Conservation (phyloP, 1,139 yeast genomes). For the Yamadazyma pseudoaaseri region DNA sequence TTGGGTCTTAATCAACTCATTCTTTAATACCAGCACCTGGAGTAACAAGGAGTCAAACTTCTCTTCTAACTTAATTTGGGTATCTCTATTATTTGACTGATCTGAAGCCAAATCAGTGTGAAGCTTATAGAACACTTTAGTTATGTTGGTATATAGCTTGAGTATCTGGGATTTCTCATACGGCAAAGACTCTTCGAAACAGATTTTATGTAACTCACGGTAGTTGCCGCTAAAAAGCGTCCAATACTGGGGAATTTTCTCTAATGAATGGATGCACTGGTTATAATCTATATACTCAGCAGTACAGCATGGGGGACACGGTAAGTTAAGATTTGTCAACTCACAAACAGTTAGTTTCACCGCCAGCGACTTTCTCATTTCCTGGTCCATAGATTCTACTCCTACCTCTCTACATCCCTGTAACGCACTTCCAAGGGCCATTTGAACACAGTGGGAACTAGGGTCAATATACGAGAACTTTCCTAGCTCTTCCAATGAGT, state of each 20-base stretch:
- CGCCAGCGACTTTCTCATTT: constrained; percentile 38
- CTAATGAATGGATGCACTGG: constrained; percentile 39
- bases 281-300: constrained; percentile 12
- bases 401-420: constrained; percentile 30
- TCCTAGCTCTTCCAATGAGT: constrained; percentile 6
- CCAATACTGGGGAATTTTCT: constrained; percentile 54
- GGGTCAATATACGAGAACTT: constrained; percentile 6
- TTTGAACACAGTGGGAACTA: constrained; percentile 6
- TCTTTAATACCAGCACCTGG: constrained; percentile 6
- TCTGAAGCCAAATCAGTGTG: constrained; percentile 17
- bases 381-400: constrained; percentile 28
- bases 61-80: constrained; percentile 12
- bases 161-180: constrained; percentile 52
- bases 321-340: constrained; percentile 43
- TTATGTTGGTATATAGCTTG: constrained; percentile 45
- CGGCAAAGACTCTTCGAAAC: constrained; percentile 51
- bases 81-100: constrained; percentile 12
- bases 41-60: constrained; percentile 19
- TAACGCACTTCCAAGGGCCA: constrained; percentile 26
- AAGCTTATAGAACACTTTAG: constrained; percentile 27
- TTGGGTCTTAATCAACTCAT: constrained; percentile 7
- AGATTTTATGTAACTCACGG: constrained; percentile 45
- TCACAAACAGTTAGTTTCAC: constrained; percentile 54
- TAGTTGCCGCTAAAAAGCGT: constrained; percentile 61
- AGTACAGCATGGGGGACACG: constrained; percentile 25